Evolutionary conservation across 805 yeast genomes (phyloP).

Genomic region (Vanderwaltozyma yarrowii): DNA sequence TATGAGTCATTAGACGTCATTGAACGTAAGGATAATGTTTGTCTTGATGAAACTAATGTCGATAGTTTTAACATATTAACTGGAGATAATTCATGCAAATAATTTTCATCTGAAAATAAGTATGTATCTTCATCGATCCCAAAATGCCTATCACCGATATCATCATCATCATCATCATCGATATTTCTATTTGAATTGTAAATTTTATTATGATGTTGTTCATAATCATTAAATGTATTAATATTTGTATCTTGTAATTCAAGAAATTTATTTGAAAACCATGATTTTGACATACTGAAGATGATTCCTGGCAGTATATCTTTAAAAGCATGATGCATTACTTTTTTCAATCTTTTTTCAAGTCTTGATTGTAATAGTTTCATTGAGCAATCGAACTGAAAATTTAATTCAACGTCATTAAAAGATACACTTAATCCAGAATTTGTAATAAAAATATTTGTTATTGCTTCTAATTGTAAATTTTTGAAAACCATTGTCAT

Average conservation of each 20-base stretch:
- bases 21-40: constrained; percentile 60
- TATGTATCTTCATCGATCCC: no score
- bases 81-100: constrained; percentile 42
- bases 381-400: constrained; percentile 29
- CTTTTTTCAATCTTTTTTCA: constrained; percentile 25
- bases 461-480: constrained; percentile 27
- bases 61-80: constrained; percentile 58
- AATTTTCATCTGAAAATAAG: constrained; percentile 16
- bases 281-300: constrained; percentile 26
- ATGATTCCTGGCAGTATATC: constrained; percentile 27
- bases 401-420: constrained; percentile 29
- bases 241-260: no score
- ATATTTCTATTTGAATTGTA: not conserved
- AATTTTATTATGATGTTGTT: no score
- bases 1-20: constrained; percentile 37
- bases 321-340: constrained; percentile 27
- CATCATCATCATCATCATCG: not conserved
- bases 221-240: not conserved
- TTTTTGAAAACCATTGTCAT: constrained; percentile 27
- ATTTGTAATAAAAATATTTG: constrained; percentile 26
- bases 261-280: constrained; percentile 14
- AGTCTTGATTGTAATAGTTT: constrained; percentile 26
- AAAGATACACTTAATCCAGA: constrained; percentile 29
- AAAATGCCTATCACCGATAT: not conserved
- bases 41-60: constrained; percentile 64